A percentile compares a stretch with the other conserved stretches of the same genome.
These are phyloP conservation scores for Euphorbia celastroides DNA, from an alignment of 441 rosid genomes.

Conservation along the genomic window DNA sequence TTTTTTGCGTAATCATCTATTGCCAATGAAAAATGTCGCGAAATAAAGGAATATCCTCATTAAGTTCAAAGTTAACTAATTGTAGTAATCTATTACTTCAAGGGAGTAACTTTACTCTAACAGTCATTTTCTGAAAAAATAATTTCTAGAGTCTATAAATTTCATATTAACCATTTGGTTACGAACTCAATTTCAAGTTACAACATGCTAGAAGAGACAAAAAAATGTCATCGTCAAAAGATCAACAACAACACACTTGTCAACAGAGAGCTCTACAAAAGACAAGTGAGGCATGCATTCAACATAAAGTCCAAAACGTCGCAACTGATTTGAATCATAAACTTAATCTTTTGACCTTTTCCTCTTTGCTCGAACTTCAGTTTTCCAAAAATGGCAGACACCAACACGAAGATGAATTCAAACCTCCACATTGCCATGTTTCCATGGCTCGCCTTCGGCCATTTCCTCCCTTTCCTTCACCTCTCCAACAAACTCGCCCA, in stretches of 20 bases:
- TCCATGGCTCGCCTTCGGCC: constrained; percentile 8
- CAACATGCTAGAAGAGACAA: neutral
- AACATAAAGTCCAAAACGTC: neutral
- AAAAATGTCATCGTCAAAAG: neutral
- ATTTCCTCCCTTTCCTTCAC: constrained; percentile 5
- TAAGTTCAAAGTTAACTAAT: no score
- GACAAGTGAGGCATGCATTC: neutral
- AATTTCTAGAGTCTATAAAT: no score
- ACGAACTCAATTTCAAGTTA: neutral
- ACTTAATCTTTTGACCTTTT: neutral
- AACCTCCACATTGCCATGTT: constrained; percentile 1
- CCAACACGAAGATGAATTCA: neutral
- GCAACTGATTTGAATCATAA: neutral
- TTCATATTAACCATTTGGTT: no score
- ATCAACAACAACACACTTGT: neutral
- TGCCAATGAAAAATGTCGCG: no score
- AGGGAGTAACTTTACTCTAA: neutral
- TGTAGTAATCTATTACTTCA: no score
- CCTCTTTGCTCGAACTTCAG: neutral
- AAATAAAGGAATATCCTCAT: no score
- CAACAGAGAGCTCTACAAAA: neutral
- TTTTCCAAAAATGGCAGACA: neutral
- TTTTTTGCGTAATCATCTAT: neutral
- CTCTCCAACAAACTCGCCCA: constrained; percentile 2
- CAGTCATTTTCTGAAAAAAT: no score